phyloP scores from a whole-genome alignment of 1,284 basidiomycete genomes.

The Tylopilus sp. region DNA sequence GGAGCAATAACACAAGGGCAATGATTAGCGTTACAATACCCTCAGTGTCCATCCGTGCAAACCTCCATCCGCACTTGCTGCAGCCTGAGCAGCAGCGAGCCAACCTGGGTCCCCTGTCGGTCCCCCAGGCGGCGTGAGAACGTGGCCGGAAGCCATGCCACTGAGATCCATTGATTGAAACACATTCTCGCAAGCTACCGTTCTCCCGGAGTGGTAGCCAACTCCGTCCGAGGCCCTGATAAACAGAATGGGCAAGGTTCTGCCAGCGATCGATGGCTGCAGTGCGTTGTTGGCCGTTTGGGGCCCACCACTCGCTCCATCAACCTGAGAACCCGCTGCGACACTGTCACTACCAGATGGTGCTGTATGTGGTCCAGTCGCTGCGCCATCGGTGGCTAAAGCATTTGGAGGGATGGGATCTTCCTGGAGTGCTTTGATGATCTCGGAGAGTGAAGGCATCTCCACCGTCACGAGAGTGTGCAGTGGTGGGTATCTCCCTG shows the following conservation, averaged over 20 bases:
- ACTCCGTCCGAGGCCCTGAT: slow-evolving; percentile 74
- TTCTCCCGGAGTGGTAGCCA: slow-evolving; percentile 80
- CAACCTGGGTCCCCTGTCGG: slow-evolving; percentile 53
- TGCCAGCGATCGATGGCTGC: slow-evolving; percentile 53
- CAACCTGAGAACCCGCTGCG: slow-evolving; percentile 17
- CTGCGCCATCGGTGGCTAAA: slow-evolving; percentile 33
- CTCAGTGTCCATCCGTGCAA: slow-evolving; percentile 71
- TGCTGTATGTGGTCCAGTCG: slow-evolving; percentile 36
- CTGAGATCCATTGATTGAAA: slow-evolving; percentile 61
- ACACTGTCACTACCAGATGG: slow-evolving; percentile 20
- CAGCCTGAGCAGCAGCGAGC: slow-evolving; percentile 65
- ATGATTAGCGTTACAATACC: slow-evolving; percentile 50
- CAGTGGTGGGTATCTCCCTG: slow-evolving; percentile 51
- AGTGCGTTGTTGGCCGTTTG: slow-evolving; percentile 28
- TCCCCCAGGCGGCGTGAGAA: slow-evolving; percentile 36
- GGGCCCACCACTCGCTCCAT: slow-evolving; percentile 20
- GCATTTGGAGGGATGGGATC: slow-evolving; percentile 49
- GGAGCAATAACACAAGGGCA: slow-evolving; percentile 20
- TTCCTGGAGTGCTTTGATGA: slow-evolving; percentile 71
- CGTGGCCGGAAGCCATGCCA: slow-evolving; percentile 37
- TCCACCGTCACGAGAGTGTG: slow-evolving; percentile 79
- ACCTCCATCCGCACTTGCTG: slow-evolving; percentile 51
- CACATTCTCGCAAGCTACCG: slow-evolving; percentile 79
- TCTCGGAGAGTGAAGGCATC: slow-evolving; percentile 65
- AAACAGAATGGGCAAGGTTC: slow-evolving; percentile 67